Evolutionary conservation across 352 stramenopile species (phyloP), one percentile per base, ranked within the genome.

Genomic region (Pythium oligandrum): DNA sequence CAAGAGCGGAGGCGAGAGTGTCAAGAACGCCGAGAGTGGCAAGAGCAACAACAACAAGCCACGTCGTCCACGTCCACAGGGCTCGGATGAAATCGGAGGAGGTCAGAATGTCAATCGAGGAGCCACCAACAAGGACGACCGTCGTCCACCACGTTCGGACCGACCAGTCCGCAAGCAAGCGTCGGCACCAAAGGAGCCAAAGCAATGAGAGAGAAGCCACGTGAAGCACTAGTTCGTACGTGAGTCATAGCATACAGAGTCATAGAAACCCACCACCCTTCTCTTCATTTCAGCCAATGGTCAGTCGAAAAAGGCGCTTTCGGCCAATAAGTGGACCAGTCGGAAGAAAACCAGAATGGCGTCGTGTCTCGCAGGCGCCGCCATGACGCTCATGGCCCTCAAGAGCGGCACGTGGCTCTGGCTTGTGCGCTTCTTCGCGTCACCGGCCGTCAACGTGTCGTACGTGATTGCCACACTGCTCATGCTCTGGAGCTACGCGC

Each of bases 401-500:
- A 85, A 92, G 70, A 57, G 74, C 31, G 45, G 53, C 48, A 78
- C 71, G 34, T 91, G 81, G 81, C 30, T 75, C 0, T 47, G 51
- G 12, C 42, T 88, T 44, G 54, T 78, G 38, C 66, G 68, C 33
- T 53, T 62, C 2, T 51, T 73, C 39, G 60, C 56, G 0, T 54
- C 59, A 3, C 0, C 51, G 1, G 8, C 45, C 0, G 49, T 73
- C 36, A 88, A 82, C 47, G 42, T 44, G 0, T 40, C 81, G 36
- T 90, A 82, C 62, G 46, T 66, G 12, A 31, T 61, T 10, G 30
- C 61, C 17, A 77, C 71, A 9, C 6, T 66, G 37, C 63, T 90
- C 35, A 93, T 92, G 83, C 50, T 90, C 48, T 90, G 83, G 78
- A 89, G 76, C 63, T 93, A 92, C 65, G 57, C 42, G 33, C 64